These are phyloP conservation scores for Dimocarpus longan DNA, from an alignment of 345 rosid species.

Conservation along the genomic window DNA sequence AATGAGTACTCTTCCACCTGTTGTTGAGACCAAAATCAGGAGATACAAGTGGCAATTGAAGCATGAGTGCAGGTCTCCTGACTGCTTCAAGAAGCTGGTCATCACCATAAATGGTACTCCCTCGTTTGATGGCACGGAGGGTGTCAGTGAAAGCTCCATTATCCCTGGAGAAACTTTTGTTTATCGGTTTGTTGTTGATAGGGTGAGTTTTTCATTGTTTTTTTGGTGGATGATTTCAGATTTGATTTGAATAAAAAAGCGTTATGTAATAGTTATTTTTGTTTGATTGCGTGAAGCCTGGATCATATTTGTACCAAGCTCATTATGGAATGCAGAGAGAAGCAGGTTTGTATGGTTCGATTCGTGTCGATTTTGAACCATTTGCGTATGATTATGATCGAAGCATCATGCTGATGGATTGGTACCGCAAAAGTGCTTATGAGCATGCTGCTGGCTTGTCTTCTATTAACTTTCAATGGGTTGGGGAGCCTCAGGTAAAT, in stretches of 20 bases:
- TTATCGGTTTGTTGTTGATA: conserved; percentile 66
- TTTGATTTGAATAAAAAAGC: no score
- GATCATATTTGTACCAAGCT: conserved; percentile 74
- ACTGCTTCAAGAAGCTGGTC: conserved; percentile 62
- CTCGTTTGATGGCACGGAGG: conserved; percentile 77
- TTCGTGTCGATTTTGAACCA: conserved; percentile 63
- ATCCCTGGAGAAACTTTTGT: conserved; percentile 67
- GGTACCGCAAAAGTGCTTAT: conserved; percentile 67
- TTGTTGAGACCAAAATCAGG: conserved; percentile 41
- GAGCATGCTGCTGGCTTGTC: conserved; percentile 66
- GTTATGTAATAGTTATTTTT: not conserved
- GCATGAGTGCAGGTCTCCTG: conserved; percentile 64
- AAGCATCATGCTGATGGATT: conserved; percentile 66
- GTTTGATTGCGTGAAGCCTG: conserved; percentile 46
- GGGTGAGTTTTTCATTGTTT: conserved; percentile 35
- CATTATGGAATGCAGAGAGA: conserved; percentile 86
- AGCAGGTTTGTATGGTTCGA: conserved; percentile 71
- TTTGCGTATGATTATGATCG: conserved; percentile 60
- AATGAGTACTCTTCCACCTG: not conserved
- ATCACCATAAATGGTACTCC: conserved; percentile 66
- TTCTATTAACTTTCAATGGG: conserved; percentile 64
- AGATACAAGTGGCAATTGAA: conserved; percentile 64
- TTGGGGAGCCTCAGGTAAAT: conserved; percentile 74
- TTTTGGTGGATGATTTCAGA: no score
- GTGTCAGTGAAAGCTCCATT: conserved; percentile 72